Percentiles rank a stretch among this genome's conserved stretches.
phyloP scores from a whole-genome alignment of 306 rosid species.

The Citrullus colocynthis region DNA sequence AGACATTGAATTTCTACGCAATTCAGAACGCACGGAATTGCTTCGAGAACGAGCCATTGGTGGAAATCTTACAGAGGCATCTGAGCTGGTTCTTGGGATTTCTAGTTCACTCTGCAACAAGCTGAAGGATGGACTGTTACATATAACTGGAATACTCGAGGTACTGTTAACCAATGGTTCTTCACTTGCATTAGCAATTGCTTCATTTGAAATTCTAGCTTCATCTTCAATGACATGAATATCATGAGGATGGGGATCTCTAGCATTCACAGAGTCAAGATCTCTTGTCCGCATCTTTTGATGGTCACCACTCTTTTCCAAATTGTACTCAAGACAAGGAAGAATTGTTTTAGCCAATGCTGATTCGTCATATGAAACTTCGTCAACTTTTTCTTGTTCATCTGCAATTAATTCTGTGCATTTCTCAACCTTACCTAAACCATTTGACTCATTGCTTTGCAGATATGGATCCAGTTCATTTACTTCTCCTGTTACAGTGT shows the following conservation, averaged over 20 bases:
- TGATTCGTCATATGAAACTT: background rate
- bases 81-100: slow-evolving; percentile 18
- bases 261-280: background rate
- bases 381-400: slow-evolving; percentile 2
- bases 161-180: background rate
- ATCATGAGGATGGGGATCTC: slow-evolving; percentile 18
- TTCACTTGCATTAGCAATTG: slow-evolving; percentile 9
- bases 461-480: background rate
- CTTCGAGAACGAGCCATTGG: slow-evolving; percentile 13
- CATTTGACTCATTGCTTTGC: background rate
- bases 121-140: slow-evolving; percentile 7
- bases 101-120: slow-evolving; percentile 9
- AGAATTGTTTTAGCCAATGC: background rate
- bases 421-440: slow-evolving; percentile 9
- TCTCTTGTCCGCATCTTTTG: slow-evolving; percentile 6
- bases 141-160: slow-evolving; percentile 3
- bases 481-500: slow-evolving; percentile 4
- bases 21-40: slow-evolving; percentile 6
- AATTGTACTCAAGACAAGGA: background rate
- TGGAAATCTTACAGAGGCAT: slow-evolving; percentile 14
- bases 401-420: background rate
- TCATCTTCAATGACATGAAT: slow-evolving; percentile 27
- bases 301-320: background rate
- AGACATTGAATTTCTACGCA: slow-evolving; percentile 38
- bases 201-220: background rate